These are phyloP conservation scores for Thermomyces lanuginosus DNA, from an alignment of 2,329 filamentous ascomycete genomes.

Conservation along the genomic window DNA sequence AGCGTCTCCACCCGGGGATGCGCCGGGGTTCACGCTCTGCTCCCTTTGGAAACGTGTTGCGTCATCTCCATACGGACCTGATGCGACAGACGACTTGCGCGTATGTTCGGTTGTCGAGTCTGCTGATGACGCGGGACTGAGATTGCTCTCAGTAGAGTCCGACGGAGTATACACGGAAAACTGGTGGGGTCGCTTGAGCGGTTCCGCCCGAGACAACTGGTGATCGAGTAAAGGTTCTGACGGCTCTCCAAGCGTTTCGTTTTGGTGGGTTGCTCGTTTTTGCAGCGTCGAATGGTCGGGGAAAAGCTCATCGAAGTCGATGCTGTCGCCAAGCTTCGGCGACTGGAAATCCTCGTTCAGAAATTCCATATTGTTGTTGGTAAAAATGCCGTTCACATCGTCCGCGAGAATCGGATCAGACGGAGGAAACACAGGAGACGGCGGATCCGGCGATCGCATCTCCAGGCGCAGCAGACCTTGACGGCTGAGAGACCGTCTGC, in stretches of 20 bases:
- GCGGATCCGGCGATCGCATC: conserved; percentile 22
- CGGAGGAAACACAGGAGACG: conserved; percentile 22
- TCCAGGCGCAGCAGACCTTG: conserved; percentile 7
- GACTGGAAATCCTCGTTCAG: conserved; percentile 24
- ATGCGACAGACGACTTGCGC: conserved; percentile 25
- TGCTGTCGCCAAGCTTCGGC: conserved; percentile 20
- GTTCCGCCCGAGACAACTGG: conserved; percentile 17
- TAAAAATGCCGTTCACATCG: conserved; percentile 26
- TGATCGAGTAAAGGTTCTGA: conserved; percentile 14
- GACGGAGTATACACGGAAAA: conserved; percentile 25
- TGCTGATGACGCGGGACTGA: conserved; percentile 27
- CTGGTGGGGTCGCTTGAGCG: conserved; percentile 18
- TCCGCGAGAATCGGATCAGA: conserved; percentile 28
- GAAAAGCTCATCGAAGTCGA: conserved; percentile 29
- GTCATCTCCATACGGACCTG: conserved; percentile 23
- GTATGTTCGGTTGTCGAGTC: conserved; percentile 26
- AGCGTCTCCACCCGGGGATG: conserved; percentile 22
- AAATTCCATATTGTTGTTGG: conserved; percentile 28
- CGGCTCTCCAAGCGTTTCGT: conserved; percentile 16
- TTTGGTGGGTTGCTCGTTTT: conserved; percentile 13
- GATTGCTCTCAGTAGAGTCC: conserved; percentile 29
- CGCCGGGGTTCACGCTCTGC: conserved; percentile 23
- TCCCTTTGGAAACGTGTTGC: conserved; percentile 19
- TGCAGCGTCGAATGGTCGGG: conserved; percentile 18
- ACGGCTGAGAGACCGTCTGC: background rate